Evolutionary conservation across 192 early-diverging fungal species (phyloP).

Genomic region (Pilaira anomala): DNA sequence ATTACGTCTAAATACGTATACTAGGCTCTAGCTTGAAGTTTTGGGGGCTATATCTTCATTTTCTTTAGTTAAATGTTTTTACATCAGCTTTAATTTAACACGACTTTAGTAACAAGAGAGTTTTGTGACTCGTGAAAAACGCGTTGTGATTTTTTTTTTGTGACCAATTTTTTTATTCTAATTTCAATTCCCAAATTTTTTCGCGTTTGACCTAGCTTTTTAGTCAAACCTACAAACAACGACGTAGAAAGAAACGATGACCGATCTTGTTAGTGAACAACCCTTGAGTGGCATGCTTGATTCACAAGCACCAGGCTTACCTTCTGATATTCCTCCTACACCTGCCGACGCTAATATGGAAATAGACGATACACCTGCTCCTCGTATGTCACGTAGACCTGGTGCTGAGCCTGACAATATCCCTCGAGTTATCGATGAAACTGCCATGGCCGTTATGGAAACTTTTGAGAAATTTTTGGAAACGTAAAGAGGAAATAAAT

Average conservation of each 20-base stretch:
- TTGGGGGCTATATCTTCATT: too few relatives aligned
- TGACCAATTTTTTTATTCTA: constrained; percentile 1
- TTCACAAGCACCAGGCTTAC: constrained; percentile 16
- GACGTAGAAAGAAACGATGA: not conserved
- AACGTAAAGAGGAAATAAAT: constrained; percentile 41
- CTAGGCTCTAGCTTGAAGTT: too few relatives aligned
- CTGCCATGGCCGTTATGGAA: constrained; percentile 61
- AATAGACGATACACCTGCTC: constrained; percentile 14
- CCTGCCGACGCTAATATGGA: constrained; percentile 24
- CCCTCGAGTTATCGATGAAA: constrained; percentile 61
- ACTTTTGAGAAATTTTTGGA: constrained; percentile 72
- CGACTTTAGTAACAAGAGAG: too few relatives aligned
- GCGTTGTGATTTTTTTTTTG: constrained; percentile 6
- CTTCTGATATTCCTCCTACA: constrained; percentile 13
- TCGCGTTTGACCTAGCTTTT: not conserved
- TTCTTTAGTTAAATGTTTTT: too few relatives aligned
- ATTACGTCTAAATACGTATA: too few relatives aligned
- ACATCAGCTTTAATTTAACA: too few relatives aligned
- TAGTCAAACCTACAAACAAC: too few relatives aligned
- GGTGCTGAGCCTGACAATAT: constrained; percentile 38
- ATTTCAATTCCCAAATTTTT: constrained; percentile 7
- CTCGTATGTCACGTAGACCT: constrained; percentile 11
- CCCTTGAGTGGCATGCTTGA: constrained; percentile 18
- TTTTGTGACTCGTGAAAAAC: not conserved
- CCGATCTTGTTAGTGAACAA: constrained; percentile 21